These are phyloP conservation scores for Saccharum spontaneum DNA, from an alignment of 176 grass and related monocot species.

Conservation along the genomic window DNA sequence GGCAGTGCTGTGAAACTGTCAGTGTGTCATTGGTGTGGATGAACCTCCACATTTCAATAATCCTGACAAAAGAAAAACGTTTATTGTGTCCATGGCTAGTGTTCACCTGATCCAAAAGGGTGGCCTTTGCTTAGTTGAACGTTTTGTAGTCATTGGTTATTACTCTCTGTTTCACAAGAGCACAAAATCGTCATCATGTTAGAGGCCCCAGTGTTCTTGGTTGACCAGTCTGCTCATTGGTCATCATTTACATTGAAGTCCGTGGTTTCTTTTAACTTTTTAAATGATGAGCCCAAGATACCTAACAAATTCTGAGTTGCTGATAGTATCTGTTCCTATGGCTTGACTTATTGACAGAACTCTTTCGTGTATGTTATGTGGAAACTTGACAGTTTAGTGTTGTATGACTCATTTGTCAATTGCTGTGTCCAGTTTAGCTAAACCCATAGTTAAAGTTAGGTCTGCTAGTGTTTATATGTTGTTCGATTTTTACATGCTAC, in stretches of 20 bases:
- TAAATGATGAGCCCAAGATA: background rate
- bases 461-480: too few species aligned
- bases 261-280: background rate
- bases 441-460: too few species aligned
- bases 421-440: too few species aligned
- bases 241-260: background rate
- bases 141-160: background rate
- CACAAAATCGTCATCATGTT: too few species aligned
- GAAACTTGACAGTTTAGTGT: background rate
- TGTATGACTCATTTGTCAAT: background rate
- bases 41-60: too few species aligned
- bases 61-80: background rate
- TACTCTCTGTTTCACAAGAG: too few species aligned
- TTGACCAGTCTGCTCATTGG: background rate
- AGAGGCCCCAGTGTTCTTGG: background rate
- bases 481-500: too few species aligned
- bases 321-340: background rate
- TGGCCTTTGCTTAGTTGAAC: background rate
- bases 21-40: too few species aligned
- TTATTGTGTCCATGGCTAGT: background rate
- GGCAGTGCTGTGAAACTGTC: too few species aligned
- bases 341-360: background rate
- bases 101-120: background rate
- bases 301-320: background rate
- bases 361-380: background rate